Percentiles rank a stretch among this genome's conserved stretches.
Evolutionary conservation across 2,329 filamentous ascomycete genomes (phyloP).

Genomic region (Cadophora sp.): DNA sequence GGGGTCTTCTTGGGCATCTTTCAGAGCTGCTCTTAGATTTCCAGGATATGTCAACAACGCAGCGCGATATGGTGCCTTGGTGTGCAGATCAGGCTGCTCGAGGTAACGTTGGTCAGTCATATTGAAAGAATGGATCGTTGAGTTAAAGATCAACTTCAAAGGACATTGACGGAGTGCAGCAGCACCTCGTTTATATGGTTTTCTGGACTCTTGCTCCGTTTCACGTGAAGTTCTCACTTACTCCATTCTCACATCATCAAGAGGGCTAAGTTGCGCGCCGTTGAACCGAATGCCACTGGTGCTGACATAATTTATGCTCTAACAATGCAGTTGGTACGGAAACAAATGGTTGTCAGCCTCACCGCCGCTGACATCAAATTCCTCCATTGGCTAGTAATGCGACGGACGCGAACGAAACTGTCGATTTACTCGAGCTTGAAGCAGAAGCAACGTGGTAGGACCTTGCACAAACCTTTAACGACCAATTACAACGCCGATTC

Average conservation of each 20-base stretch:
- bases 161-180: neutral
- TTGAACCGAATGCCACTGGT: neutral
- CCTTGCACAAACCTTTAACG: neutral
- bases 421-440: neutral
- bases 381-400: neutral
- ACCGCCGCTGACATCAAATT: neutral
- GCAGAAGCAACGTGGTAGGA: no score
- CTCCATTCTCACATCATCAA: conserved; percentile 3
- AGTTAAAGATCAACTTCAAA: neutral
- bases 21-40: conserved; percentile 8
- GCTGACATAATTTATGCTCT: neutral
- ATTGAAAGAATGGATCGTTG: neutral
- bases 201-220: neutral
- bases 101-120: conserved; percentile 18
- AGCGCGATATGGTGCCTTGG: conserved; percentile 15
- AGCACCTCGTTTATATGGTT: neutral
- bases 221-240: conserved; percentile 2
- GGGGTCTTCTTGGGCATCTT: conserved; percentile 11
- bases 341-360: neutral
- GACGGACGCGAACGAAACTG: neutral
- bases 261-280: neutral
- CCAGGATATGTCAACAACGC: conserved; percentile 20
- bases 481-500: neutral
- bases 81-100: conserved; percentile 13
- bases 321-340: neutral